Evolutionary conservation across 1,139 yeast genomes (phyloP).

Genomic region (Starmera stellimalicola): DNA sequence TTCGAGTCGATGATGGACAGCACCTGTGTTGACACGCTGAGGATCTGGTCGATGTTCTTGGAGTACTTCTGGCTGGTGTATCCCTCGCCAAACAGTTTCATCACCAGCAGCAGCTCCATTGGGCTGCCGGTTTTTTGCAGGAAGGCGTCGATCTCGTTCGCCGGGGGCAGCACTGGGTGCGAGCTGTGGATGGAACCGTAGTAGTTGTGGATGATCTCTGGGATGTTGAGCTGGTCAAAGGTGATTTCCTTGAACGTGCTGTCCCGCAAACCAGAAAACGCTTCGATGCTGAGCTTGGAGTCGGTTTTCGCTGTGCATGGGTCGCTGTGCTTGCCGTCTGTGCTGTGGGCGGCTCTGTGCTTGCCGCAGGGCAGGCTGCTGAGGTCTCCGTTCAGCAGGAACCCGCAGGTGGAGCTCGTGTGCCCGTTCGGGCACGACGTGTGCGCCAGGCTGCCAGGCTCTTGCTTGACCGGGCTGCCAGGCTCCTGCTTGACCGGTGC

Average conservation of each 20-base stretch:
- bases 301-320: not conserved
- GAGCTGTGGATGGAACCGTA: constrained; percentile 30
- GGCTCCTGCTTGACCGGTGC: not conserved
- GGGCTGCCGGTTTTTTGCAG: constrained; percentile 25
- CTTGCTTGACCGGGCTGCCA: constrained; percentile 2
- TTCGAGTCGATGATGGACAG: constrained; percentile 25
- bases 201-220: constrained; percentile 26
- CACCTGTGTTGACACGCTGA: constrained; percentile 27
- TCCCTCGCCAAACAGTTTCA: constrained; percentile 39
- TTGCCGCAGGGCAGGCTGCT: constrained; percentile 8
- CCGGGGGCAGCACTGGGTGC: constrained; percentile 38
- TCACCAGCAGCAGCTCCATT: constrained; percentile 31
- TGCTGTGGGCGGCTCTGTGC: not conserved
- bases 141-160: constrained; percentile 24
- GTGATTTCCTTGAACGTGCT: not conserved
- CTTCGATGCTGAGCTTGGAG: not conserved
- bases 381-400: constrained; percentile 5
- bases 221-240: constrained; percentile 12
- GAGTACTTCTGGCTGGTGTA: constrained; percentile 26
- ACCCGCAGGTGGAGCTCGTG: constrained; percentile 12
- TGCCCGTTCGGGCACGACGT: constrained; percentile 18
- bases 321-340: constrained; percentile 1
- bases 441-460: constrained; percentile 3
- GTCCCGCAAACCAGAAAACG: not conserved
- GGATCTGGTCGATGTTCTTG: constrained; percentile 26